A percentile compares a stretch with the other conserved stretches of the same genome.
These are phyloP conservation scores for Botrytis medusae DNA, from an alignment of 2,329 filamentous ascomycete species.

Conservation along the genomic window DNA sequence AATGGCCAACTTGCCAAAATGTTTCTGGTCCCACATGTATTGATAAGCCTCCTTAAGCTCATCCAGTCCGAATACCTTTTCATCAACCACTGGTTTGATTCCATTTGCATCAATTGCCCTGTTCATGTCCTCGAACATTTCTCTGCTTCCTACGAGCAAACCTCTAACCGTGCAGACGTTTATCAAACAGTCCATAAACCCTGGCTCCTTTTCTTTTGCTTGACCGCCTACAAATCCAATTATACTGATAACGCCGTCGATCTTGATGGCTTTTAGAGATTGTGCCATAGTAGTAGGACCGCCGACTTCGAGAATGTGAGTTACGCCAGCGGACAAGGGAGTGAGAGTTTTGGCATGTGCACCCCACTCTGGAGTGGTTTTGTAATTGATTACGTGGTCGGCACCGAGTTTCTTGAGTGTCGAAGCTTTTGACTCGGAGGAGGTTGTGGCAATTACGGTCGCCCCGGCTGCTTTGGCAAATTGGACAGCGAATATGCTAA, in stretches of 20 bases:
- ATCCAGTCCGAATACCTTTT: slow-evolving; percentile 47
- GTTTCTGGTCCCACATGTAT: slow-evolving; percentile 51
- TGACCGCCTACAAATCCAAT: slow-evolving; percentile 42
- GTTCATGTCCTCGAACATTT: slow-evolving; percentile 54
- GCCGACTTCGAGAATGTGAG: slow-evolving; percentile 47
- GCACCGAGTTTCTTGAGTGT: slow-evolving; percentile 44
- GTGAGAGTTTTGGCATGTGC: slow-evolving; percentile 42
- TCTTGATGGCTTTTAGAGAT: slow-evolving; percentile 43
- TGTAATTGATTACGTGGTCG: slow-evolving; percentile 48
- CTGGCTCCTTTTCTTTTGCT: slow-evolving; percentile 30
- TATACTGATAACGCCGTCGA: slow-evolving; percentile 45
- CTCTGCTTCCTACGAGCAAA: slow-evolving; percentile 47
- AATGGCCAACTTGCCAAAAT: slow-evolving; percentile 24
- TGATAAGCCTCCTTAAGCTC: slow-evolving; percentile 49
- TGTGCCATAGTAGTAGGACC: slow-evolving; percentile 45
- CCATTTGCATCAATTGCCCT: slow-evolving; percentile 49
- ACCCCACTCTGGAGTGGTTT: slow-evolving; percentile 44
- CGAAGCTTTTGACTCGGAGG: slow-evolving; percentile 41
- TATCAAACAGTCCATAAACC: slow-evolving; percentile 38
- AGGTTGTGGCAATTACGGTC: slow-evolving; percentile 46
- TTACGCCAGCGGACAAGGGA: slow-evolving; percentile 42
- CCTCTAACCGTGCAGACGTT: slow-evolving; percentile 47
- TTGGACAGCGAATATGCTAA: slow-evolving; percentile 43
- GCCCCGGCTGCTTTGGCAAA: slow-evolving; percentile 46
- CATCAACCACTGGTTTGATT: slow-evolving; percentile 50